Base-by-base conservation (phyloP, 805 yeast species). In the Grigorovia transvaalensis region DNA sequence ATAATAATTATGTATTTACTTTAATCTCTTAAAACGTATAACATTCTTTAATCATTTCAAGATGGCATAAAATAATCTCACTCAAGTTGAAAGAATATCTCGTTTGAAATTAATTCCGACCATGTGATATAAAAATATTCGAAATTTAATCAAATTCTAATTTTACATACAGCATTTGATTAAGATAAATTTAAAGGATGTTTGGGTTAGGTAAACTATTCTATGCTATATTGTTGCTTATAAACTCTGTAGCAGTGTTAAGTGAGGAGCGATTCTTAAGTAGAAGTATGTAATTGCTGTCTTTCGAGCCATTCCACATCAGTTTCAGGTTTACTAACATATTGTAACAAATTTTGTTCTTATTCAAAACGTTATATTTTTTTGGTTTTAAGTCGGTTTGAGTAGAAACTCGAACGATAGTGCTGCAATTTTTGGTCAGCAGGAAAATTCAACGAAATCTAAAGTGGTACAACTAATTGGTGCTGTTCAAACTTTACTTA, bases 231-330 rank as follows among this genome's bases (percentile, higher is more conserved):
- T 66, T 81, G 18, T 64, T 86, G 42, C 68, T 85, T 52, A 77
- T 85, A 47, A 86, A 86, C 65, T 80, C 91, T 0, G 77, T 86
- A 30, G 93, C 93, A 0, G 83, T 86, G 40, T 74, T 86, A 50
- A 84, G 85, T 63, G 95, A 86, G 59, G 93, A 86, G 60, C 71
- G 95, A 53, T 86, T 86, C 60, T 71, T 86, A 53, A 81, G 82
- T 59, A 73, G 95, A 69, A 78, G 67, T 61, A 57, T 54, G 66
- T 54, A 9, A 17, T 13, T 30, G 11, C 15, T 4, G 38, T 13
- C 9, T 30, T 33, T 33, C 38, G 4, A 33, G 11, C 9, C 15
- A 13, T 33, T 33, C 15, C 15, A 13, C 38, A 9, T 13, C 38
- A 33, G 15, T 8, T 9, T 33, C 38, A 33, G 11, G 4, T 33